Evolutionary conservation across 495 filamentous ascomycete genomes (phyloP), one percentile per base, ranked within the genome.

Genomic region (Hypoxylon lienhwacheense): DNA sequence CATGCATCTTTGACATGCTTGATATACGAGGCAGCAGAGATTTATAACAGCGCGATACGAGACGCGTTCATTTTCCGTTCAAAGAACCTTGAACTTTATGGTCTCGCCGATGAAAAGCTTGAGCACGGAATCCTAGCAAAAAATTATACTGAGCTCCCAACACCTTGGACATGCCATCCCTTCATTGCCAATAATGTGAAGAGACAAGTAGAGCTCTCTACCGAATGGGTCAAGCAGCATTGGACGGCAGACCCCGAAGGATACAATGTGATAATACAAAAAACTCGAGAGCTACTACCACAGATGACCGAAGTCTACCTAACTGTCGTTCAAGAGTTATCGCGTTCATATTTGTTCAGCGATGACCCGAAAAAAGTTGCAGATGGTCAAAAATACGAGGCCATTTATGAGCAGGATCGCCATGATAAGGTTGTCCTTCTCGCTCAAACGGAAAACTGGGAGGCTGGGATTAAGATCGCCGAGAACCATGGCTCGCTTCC

Each of bases 111-210:
- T 34, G 81, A 78, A 40, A 66, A 78, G 37, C 57, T 90, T 16
- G 72, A 84, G 36, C 81, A 89, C 52, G 90, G 91, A 22, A 77
- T 92, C 32, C 69, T 92, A 12, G 66, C 70, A 4, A 63, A 68
- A 25, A 73, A 76, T 28, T 89, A 84, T 62, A 72, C 83, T 22
- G 81, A 73, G 3, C 74, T 96, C 12, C 83, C 87, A 12, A 82
- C 87, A 36, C 84, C 88, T 47, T 97, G 91, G 91, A 95, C 89
- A 3, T 87, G 86, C 7, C 82, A 78, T 17, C 71, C 75, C 1
- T 82, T 83, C 48, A 71, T 86, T 46, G 70, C 78, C 16, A 76
- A 78, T 47, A 77, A 82, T 43, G 63, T 78, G 7, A 76, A 76
- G 51, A 73, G 77, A 17, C 73, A 87, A 21, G 68, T 79, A 28